Base-by-base conservation (phyloP, 164 flowering plant genomes). In the Vitis rupestris region DNA sequence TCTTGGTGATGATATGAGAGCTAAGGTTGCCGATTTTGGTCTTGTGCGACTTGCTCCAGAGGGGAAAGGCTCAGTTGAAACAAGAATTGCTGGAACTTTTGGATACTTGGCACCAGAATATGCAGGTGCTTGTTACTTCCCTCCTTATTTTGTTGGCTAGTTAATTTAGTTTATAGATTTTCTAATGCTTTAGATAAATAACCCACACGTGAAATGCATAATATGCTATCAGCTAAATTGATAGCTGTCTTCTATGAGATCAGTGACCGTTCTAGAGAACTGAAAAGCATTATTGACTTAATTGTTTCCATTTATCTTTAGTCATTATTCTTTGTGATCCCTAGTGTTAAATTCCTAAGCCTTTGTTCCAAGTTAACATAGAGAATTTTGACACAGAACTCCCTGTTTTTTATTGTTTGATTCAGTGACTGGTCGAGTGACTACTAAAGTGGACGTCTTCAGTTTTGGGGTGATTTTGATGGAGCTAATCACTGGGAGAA, bases 1-100 rank as follows among this genome's bases (percentile, higher is more conserved):
- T 55, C 91, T 90, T n/a, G 96, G 96, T 47, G 96, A 90, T 80
- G 93, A 90, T 73, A 87, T 90, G 93, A 84, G 93, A 67, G 96
- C 96, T 23, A 90, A 90, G 75, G 93, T 90, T 51, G 84, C 91
- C 1, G 96, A 90, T 76, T 90, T 90, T 70, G 96, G 96, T 15
- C 90, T 90, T 66, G 96, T 90, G 0, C 86, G 93, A 66, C 90
- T 90, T 50, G 96, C 96, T 13, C 96, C 96, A 0, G 93, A 88
- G 69, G 96, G 96, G 1, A 90, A 90, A 76, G 88, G 77, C 72
- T 90, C 96, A 3, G 64, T 90, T 53, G 93, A 87, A 64, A 90
- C 96, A 9, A 82, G 93, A 78, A 80, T 90, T 63, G 96, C 96
- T 56, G 96, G 96, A 63, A 90, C 96, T 3, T 90, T 90, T 29